Conservation (phyloP, 176 grass and related monocot genomes). For the Elymus sibiricus region DNA sequence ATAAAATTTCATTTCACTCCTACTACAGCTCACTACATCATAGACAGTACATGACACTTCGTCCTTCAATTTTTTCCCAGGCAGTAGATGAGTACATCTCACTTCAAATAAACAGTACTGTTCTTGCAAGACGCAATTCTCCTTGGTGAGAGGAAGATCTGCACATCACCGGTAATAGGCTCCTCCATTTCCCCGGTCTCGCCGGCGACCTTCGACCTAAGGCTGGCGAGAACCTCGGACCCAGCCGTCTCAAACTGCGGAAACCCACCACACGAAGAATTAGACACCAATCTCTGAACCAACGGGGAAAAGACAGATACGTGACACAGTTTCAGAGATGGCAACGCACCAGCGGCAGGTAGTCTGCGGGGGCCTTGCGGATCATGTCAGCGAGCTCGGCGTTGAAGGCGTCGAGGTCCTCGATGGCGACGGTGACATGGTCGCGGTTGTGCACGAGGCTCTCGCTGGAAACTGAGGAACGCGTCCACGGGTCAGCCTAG, state of each 20-base stretch:
- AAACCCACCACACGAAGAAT: not conserved
- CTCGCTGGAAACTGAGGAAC: conserved; percentile 42
- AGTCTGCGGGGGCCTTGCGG: conserved; percentile 81
- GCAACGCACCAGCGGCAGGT: conserved; percentile 61
- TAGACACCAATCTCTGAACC: not conserved
- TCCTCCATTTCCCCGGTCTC: conserved; percentile 98
- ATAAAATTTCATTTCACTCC: no score
- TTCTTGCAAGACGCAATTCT: no score
- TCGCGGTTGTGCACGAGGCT: conserved; percentile 85
- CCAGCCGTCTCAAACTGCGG: conserved; percentile 74
- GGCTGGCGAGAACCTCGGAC: conserved; percentile 67
- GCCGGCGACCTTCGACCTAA: conserved; percentile 73
- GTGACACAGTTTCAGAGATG: not conserved
- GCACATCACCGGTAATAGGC: conserved; percentile 66
- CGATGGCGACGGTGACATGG: conserved; percentile 81
- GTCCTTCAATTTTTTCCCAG: no score
- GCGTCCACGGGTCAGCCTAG: not conserved
- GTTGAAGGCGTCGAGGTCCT: conserved; percentile 92
- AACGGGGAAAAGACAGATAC: not conserved
- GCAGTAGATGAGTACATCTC: no score
- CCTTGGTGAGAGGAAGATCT: conserved; percentile 24
- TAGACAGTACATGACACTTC: no score
- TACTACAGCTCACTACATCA: no score
- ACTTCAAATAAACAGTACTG: no score
- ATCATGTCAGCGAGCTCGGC: conserved; percentile 86